These are phyloP conservation scores for Spergularia bocconei DNA, from an alignment of 148 eudicot species.

Conservation along the genomic window DNA sequence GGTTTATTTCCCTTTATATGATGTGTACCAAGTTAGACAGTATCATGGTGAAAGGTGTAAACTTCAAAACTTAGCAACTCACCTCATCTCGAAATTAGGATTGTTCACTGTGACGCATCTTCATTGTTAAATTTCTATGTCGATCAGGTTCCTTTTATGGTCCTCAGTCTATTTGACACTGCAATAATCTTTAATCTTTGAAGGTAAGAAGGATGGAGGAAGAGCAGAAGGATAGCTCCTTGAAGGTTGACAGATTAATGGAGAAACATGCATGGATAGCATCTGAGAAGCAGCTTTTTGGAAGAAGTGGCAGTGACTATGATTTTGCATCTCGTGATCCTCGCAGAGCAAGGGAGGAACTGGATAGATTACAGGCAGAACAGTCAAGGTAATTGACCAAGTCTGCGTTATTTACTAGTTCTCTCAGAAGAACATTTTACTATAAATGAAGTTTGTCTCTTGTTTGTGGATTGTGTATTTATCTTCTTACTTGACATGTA, in stretches of 20 bases:
- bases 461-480: not conserved
- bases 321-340: constrained; percentile 86
- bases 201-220: constrained; percentile 94
- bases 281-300: constrained; percentile 94
- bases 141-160: not conserved
- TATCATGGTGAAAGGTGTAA: not conserved
- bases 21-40: not conserved
- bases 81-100: not conserved
- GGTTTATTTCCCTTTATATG: not conserved
- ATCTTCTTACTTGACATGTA: not conserved
- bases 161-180: not conserved
- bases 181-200: not conserved
- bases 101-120: constrained; percentile 4
- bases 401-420: not conserved
- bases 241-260: constrained; percentile 69
- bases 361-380: constrained; percentile 74
- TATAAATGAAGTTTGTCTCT: constrained; percentile 27
- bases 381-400: constrained; percentile 57
- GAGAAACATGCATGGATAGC: constrained; percentile 95
- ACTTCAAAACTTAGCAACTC: not conserved
- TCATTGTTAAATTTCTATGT: not conserved
- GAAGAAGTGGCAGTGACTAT: constrained; percentile 86
- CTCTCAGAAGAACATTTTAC: constrained; percentile 47
- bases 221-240: constrained; percentile 78
- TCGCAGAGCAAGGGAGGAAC: constrained; percentile 55